phyloP scores from a whole-genome alignment of 1,284 basidiomycete genomes.

The Melampsora americana region DNA sequence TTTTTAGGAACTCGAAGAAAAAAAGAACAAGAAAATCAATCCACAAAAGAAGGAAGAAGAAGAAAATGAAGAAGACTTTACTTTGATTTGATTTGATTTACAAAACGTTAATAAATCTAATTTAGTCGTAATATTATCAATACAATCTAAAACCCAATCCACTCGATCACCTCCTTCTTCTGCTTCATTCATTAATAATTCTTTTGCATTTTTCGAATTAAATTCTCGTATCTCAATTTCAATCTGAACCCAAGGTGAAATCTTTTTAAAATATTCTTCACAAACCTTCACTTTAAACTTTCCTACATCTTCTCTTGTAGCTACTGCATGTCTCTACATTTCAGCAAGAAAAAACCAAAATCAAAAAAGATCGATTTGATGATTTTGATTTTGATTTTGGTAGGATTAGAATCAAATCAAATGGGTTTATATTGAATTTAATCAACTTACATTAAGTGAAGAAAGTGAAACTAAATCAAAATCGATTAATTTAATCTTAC shows the following conservation, averaged over 20 bases:
- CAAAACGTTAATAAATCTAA: constrained; percentile 47
- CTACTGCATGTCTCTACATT: constrained; percentile 76
- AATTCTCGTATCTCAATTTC: constrained; percentile 73
- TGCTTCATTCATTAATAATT: constrained; percentile 57
- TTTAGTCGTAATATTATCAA: constrained; percentile 95
- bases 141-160: constrained; percentile 93
- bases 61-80: too few relatives aligned
- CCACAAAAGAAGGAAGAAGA: not conserved
- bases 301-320: constrained; percentile 85
- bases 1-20: too few relatives aligned
- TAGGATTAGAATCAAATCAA: not conserved
- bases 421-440: not conserved
- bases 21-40: too few relatives aligned
- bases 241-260: constrained; percentile 70
- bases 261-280: constrained; percentile 67
- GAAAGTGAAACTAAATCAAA: constrained; percentile 92
- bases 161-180: constrained; percentile 66
- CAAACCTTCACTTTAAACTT: constrained; percentile 84
- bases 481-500: constrained; percentile 59
- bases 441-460: constrained; percentile 65
- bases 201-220: constrained; percentile 69
- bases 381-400: not conserved
- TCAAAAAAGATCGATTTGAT: too few relatives aligned
- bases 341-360: not conserved
- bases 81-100: constrained; percentile 8